Conservation (phyloP, 441 rosid species). For the Pelargonium cotyledonis region DNA sequence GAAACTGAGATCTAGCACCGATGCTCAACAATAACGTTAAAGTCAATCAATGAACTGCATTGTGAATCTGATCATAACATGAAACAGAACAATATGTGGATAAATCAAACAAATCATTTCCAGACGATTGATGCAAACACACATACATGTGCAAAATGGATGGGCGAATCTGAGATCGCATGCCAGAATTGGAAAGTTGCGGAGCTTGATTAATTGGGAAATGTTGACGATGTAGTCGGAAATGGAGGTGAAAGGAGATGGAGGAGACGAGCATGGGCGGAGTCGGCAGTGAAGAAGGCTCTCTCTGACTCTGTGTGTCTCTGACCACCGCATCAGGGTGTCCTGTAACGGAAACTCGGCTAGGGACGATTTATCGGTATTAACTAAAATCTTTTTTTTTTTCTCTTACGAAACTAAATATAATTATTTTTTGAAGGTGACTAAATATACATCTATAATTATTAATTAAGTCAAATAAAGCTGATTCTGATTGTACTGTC, state of each 20-base stretch:
- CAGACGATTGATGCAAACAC: not conserved
- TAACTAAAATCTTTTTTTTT: too few relatives aligned
- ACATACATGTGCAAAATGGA: not conserved
- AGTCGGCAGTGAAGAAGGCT: conserved; percentile 5
- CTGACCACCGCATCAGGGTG: too few relatives aligned
- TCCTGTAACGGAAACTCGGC: too few relatives aligned
- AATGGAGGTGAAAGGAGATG: not conserved
- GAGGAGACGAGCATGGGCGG: not conserved
- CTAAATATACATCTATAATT: too few relatives aligned
- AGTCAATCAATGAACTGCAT: not conserved
- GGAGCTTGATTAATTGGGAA: not conserved
- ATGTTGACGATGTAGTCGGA: not conserved
- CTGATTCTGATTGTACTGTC: too few relatives aligned
- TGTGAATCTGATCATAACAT: not conserved
- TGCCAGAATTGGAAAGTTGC: not conserved
- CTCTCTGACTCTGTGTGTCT: not conserved
- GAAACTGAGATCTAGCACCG: not conserved
- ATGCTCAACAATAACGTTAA: not conserved
- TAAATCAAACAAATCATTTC: not conserved
- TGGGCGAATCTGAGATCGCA: not conserved
- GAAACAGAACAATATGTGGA: not conserved
- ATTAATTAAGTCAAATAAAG: too few relatives aligned
- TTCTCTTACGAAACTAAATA: too few relatives aligned
- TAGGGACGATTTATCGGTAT: too few relatives aligned
- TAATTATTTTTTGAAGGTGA: too few relatives aligned